Conservation (phyloP, 345 rosid species). For the Camelina neglecta region DNA sequence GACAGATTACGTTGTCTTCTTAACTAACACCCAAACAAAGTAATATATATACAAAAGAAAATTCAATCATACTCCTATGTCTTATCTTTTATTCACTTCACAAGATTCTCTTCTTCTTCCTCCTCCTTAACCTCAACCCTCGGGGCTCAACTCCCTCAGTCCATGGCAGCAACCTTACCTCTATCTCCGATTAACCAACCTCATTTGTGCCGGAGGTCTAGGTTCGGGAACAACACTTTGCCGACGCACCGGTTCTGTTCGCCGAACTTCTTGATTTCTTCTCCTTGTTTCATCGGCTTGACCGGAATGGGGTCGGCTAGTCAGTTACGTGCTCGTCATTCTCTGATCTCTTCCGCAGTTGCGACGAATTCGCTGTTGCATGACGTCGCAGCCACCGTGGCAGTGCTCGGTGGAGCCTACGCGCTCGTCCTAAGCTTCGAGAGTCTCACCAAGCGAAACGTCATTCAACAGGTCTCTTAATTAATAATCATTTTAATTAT, state of each 20-base stretch:
- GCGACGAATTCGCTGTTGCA: slow-evolving; percentile 47
- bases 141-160: slow-evolving; percentile 2
- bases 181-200: slow-evolving; percentile 31
- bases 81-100: background rate
- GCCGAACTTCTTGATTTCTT: slow-evolving; percentile 17
- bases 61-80: background rate
- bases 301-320: background rate
- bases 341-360: slow-evolving; percentile 22
- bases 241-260: slow-evolving; percentile 31
- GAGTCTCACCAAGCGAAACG: slow-evolving; percentile 58
- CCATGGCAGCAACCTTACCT: slow-evolving; percentile 30
- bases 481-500: background rate
- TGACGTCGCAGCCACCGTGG: slow-evolving; percentile 72
- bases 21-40: background rate
- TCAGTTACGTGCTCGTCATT: slow-evolving; percentile 36
- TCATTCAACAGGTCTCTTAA: slow-evolving; percentile 64
- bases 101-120: slow-evolving; percentile 5
- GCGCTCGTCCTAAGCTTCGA: slow-evolving; percentile 70
- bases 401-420: slow-evolving; percentile 77
- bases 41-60: background rate
- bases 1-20: slow-evolving; percentile 3
- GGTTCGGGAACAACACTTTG: slow-evolving; percentile 2
- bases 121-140: background rate
- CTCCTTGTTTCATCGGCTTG: slow-evolving; percentile 19
- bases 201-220: slow-evolving; percentile 22